phyloP scores from a whole-genome alignment of 2,329 filamentous ascomycete genomes.

The Microsporum audouinii region DNA sequence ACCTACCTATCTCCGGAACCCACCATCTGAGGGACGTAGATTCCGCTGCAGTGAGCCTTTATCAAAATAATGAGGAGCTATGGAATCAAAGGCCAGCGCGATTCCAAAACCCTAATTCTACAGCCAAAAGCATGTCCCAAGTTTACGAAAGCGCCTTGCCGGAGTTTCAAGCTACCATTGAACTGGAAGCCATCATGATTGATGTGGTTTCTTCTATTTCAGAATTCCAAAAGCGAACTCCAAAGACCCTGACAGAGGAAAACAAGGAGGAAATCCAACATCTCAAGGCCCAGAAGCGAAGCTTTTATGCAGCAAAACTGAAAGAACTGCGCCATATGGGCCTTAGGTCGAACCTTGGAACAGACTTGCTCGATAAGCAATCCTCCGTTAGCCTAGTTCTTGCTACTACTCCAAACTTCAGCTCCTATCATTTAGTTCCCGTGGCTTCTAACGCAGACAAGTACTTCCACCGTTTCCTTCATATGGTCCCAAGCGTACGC shows the following conservation, averaged over 20 bases:
- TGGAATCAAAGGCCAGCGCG: constrained; percentile 47
- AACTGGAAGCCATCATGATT: constrained; percentile 57
- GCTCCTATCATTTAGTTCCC: constrained; percentile 15
- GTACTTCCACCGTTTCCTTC: constrained; percentile 68
- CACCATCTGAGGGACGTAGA: constrained; percentile 12
- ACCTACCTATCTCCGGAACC: not conserved
- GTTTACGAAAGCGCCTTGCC: constrained; percentile 45
- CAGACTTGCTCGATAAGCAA: constrained; percentile 61
- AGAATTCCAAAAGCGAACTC: constrained; percentile 74
- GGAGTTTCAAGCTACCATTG: constrained; percentile 45
- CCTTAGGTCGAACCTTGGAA: constrained; percentile 68
- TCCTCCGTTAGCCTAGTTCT: constrained; percentile 59
- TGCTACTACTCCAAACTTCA: constrained; percentile 41
- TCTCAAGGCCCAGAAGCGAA: constrained; percentile 79
- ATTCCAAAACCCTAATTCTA: constrained; percentile 58
- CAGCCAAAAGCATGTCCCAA: constrained; percentile 61
- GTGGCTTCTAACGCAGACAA: constrained; percentile 46
- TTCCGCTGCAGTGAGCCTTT: constrained; percentile 25
- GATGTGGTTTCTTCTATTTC: constrained; percentile 57
- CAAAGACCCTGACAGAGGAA: constrained; percentile 67
- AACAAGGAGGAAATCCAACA: constrained; percentile 77
- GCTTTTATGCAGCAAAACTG: constrained; percentile 78
- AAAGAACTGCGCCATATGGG: constrained; percentile 81
- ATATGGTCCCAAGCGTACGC: constrained; percentile 58
- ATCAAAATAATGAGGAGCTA: constrained; percentile 19